Evolutionary conservation across 1,284 basidiomycete genomes (phyloP), one percentile per base, ranked within the genome.

Genomic region (Naganishia sp.): DNA sequence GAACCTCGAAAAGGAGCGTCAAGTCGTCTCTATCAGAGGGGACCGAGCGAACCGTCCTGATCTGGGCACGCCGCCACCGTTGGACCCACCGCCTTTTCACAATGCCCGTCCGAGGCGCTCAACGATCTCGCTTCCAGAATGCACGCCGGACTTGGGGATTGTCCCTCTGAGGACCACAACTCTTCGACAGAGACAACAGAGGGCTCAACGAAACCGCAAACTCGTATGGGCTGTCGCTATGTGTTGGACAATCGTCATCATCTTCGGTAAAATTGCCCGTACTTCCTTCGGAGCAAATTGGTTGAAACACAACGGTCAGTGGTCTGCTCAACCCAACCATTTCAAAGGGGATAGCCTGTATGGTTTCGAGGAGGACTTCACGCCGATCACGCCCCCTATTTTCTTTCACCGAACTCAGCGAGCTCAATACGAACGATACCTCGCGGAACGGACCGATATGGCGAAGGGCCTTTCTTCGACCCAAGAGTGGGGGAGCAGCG

Each of bases 351-450:
- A 52, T 39, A 50, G 33, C n/a, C 18, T 61, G 16, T 43, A 61
- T 18, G 57, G 57, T 16, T 25, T 52, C n/a, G 48, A 61, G 25
- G 57, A 61, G 57, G 57, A 61, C 36, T 61, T 50, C 43, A 48
- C 39, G 31, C 57, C 56, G 15, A 31, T 16, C 36, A 39, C 36
- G 36, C 36, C 10, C 2, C 36, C 3, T 2, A 13, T 39, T n/a
- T 61, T 50, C 43, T 61, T 42, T 23, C 57, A 61, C 21, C 57
- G 57, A 18, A 50, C 57, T n/a, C 57, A 61, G 42, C 57, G 57
- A 39, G 10, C 2, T 13, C 36, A 13, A 39, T 39, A 39, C 7
- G 48, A 61, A n/a, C 46, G 42, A 18, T 61, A 50, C 16, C 5
- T 50, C 21, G 23, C 42, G 33, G 11, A 61, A 23, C 18, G 36